phyloP scores from a whole-genome alignment of 2,329 filamentous ascomycete genomes.

The Neurospora sp. region DNA sequence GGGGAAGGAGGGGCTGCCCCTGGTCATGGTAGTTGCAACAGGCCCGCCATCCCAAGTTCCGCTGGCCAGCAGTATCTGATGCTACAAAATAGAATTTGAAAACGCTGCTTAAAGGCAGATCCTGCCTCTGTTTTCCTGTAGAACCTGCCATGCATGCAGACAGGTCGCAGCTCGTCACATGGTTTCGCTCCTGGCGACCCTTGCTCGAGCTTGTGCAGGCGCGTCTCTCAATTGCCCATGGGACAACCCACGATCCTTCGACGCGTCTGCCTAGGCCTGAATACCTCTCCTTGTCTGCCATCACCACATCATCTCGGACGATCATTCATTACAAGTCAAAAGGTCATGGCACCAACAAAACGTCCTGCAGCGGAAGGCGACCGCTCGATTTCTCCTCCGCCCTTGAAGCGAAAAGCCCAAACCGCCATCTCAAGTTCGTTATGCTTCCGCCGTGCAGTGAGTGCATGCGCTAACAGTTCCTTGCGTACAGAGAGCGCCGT shows the following conservation, averaged over 20 bases:
- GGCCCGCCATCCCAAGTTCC: neutral
- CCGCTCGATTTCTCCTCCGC: slow-evolving; percentile 41
- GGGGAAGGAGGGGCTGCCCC: neutral
- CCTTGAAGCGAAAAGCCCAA: slow-evolving; percentile 41
- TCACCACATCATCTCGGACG: neutral
- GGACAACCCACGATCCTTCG: neutral
- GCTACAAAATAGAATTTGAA: too few species aligned
- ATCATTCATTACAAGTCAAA: neutral
- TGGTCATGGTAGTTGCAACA: neutral
- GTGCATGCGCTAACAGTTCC: neutral
- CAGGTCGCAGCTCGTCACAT: slow-evolving; percentile 2
- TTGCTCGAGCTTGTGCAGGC: neutral
- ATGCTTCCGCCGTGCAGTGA: neutral
- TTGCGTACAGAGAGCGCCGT: slow-evolving; percentile 50
- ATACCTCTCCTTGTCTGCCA: neutral
- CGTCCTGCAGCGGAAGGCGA: slow-evolving; percentile 21
- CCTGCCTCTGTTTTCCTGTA: neutral
- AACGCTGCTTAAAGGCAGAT: too few species aligned
- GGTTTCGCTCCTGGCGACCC: slow-evolving; percentile 8
- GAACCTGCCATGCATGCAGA: neutral
- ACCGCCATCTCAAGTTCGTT: slow-evolving; percentile 40
- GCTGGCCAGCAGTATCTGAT: neutral
- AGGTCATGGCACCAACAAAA: neutral
- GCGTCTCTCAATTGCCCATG: neutral
- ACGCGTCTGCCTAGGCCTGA: neutral